Conservation (phyloP, 805 yeast species). For the Cyberlindnera samutprakarnensis region DNA sequence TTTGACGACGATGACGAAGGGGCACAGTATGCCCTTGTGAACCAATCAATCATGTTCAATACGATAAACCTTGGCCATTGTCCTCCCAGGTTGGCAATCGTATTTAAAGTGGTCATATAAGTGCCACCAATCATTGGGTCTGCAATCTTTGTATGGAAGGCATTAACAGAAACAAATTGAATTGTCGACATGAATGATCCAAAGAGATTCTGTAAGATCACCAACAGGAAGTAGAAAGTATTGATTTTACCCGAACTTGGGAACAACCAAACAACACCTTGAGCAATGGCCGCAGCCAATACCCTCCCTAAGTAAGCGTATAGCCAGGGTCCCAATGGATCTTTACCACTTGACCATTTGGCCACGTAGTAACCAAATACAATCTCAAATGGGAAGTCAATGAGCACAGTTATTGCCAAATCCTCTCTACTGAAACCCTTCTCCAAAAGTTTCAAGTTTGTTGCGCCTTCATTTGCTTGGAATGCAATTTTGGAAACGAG, state of each 20-base stretch:
- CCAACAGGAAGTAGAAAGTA: constrained; percentile 51
- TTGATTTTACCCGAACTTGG: constrained; percentile 49
- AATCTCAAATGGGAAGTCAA: constrained; percentile 95
- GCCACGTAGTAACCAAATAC: constrained; percentile 95
- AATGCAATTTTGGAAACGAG: constrained; percentile 83
- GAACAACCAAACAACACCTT: constrained; percentile 60
- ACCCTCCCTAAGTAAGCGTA: constrained; percentile 80
- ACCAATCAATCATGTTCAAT: constrained; percentile 68
- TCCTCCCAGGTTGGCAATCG: constrained; percentile 90
- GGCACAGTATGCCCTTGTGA: constrained; percentile 60
- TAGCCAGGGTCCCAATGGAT: constrained; percentile 84
- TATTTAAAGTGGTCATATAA: constrained; percentile 92
- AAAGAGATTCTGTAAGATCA: constrained; percentile 74
- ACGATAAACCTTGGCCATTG: constrained; percentile 94
- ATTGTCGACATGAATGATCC: constrained; percentile 92
- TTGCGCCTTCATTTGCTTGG: constrained; percentile 94
- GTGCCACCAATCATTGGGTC: constrained; percentile 97
- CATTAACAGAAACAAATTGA: constrained; percentile 89
- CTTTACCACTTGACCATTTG: constrained; percentile 77
- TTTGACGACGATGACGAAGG: constrained; percentile 19
- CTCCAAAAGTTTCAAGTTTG: constrained; percentile 84
- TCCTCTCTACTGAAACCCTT: constrained; percentile 92
- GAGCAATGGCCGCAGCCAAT: constrained; percentile 68
- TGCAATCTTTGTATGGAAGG: constrained; percentile 92
- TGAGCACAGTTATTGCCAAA: constrained; percentile 81